These are phyloP conservation scores for Dispira parvispora DNA, from an alignment of 192 early-diverging fungal species.

Conservation along the genomic window DNA sequence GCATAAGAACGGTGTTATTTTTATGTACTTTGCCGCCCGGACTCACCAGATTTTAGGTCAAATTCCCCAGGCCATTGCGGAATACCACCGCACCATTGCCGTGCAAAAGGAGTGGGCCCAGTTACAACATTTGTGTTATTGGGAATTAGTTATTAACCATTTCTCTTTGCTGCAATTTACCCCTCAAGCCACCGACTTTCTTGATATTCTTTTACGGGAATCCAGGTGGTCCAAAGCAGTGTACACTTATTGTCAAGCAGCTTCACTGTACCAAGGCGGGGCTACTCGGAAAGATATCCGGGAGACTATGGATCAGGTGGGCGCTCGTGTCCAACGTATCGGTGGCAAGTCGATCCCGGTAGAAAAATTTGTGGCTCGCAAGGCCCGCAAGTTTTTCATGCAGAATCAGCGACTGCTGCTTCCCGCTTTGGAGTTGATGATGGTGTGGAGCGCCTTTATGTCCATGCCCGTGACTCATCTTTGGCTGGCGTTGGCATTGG, in stretches of 20 bases:
- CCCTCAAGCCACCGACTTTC: conserved; percentile 33
- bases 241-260: conserved; percentile 56
- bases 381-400: conserved; percentile 49
- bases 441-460: conserved; percentile 53
- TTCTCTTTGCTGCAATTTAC: conserved; percentile 44
- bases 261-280: conserved; percentile 29
- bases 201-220: conserved; percentile 47
- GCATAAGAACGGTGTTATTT: conserved; percentile 55
- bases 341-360: conserved; percentile 74
- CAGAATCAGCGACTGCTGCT: conserved; percentile 53
- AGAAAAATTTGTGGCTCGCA: conserved; percentile 78
- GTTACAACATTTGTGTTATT: conserved; percentile 62
- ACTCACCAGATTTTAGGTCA: conserved; percentile 36
- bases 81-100: conserved; percentile 36
- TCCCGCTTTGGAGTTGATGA: conserved; percentile 60
- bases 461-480: conserved; percentile 41
- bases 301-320: conserved; percentile 48
- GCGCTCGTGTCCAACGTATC: conserved; percentile 48
- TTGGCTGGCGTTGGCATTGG: conserved; percentile 20
- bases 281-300: conserved; percentile 28
- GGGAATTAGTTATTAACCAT: conserved; percentile 56
- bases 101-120: conserved; percentile 53
- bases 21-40: conserved; percentile 51
- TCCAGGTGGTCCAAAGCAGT: conserved; percentile 75
- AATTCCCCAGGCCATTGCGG: conserved; percentile 37